Evolutionary conservation across 208 protist genomes (phyloP).

Genomic region (Leishmania mexicana): DNA sequence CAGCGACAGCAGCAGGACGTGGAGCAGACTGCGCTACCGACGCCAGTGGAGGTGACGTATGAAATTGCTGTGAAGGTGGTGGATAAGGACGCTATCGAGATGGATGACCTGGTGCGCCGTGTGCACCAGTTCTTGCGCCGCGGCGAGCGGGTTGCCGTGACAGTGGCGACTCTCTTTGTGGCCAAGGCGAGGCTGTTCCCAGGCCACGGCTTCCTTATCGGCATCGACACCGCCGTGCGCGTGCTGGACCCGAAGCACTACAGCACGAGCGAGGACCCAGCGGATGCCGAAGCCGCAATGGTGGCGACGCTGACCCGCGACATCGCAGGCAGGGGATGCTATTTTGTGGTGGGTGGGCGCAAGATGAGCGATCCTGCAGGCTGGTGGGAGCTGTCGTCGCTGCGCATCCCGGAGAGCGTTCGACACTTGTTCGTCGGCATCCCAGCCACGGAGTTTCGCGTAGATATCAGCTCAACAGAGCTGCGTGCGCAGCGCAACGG

Average conservation of each 20-base stretch:
- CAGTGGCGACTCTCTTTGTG: conserved; percentile 57
- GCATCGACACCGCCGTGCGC: conserved; percentile 72
- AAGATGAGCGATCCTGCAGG: conserved; percentile 13
- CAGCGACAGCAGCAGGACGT: conserved; percentile 10
- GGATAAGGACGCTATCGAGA: conserved; percentile 53
- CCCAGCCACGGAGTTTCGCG: conserved; percentile 48
- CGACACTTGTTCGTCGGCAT: conserved; percentile 58
- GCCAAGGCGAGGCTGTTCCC: conserved; percentile 70
- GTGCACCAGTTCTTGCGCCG: conserved; percentile 55
- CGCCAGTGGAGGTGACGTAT: conserved; percentile 52
- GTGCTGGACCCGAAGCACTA: conserved; percentile 78
- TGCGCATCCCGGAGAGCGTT: conserved; percentile 43
- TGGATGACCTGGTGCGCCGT: conserved; percentile 41
- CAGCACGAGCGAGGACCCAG: conserved; percentile 27
- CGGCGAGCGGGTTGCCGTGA: conserved; percentile 65
- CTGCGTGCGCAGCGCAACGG: conserved; percentile 33
- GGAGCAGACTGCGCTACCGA: neutral
- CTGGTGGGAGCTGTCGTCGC: conserved; percentile 48
- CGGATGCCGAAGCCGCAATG: conserved; percentile 33
- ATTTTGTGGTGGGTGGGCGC: conserved; percentile 55
- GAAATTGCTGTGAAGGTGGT: conserved; percentile 61
- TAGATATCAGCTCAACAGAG: conserved; percentile 79
- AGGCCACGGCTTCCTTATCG: conserved; percentile 69
- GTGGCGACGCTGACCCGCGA: conserved; percentile 28
- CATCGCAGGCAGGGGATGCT: conserved; percentile 33